A percentile compares a stretch with the other conserved stretches of the same genome.
Conservation (phyloP, 306 rosid species). For the Cercis canadensis region DNA sequence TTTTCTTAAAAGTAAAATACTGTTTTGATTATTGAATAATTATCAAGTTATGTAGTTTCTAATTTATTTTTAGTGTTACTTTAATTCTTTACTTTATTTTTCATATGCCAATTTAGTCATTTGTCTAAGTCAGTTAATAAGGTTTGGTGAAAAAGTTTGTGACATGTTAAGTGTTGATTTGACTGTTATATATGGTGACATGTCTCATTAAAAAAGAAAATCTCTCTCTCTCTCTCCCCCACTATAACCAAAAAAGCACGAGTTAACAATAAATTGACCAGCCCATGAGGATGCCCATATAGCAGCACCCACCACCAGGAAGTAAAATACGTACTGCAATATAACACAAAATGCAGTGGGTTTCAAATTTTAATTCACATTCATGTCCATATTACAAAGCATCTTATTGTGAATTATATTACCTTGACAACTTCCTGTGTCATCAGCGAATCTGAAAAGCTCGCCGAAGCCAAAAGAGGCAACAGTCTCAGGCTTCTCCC, state of each 20-base stretch:
- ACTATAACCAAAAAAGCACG: conserved; percentile 1
- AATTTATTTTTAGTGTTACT: no score
- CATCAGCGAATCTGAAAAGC: conserved; percentile 96
- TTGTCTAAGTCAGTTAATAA: no score
- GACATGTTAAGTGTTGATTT: no score
- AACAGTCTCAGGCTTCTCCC: conserved; percentile 60
- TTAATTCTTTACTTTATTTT: no score
- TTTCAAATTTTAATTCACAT: conserved; percentile 12
- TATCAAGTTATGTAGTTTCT: no score
- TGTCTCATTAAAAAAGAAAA: no score
- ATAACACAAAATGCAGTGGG: conserved; percentile 8
- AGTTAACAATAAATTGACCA: conserved; percentile 49
- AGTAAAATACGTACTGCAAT: conserved; percentile 94
- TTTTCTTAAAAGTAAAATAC: no score
- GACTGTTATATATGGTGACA: no score
- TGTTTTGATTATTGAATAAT: no score
- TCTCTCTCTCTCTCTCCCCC: no score
- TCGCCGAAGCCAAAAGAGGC: conserved; percentile 65
- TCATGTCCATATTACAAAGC: neutral
- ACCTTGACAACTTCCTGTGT: conserved; percentile 92
- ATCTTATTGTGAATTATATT: conserved; percentile 10
- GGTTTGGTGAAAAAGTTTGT: no score
- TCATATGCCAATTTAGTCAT: no score
- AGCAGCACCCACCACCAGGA: conserved; percentile 97
- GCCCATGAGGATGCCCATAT: conserved; percentile 99